phyloP scores from a whole-genome alignment of 2,329 filamentous ascomycete species.

The Paramyrothecium roridum region DNA sequence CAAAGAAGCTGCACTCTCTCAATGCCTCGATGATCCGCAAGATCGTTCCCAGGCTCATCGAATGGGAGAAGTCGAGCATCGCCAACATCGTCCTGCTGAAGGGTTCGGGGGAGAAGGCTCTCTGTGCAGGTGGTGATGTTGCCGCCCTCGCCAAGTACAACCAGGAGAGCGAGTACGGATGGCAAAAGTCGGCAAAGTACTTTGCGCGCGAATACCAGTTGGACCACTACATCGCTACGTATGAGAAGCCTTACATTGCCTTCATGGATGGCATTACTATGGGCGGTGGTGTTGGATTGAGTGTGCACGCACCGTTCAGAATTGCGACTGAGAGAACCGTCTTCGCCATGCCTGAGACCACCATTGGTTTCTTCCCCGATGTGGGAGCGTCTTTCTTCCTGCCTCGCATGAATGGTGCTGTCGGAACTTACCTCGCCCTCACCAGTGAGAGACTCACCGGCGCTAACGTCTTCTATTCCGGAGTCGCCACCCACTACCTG shows the following conservation, averaged over 20 bases:
- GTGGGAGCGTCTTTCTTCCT: conserved; percentile 97
- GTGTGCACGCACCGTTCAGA: conserved; percentile 90
- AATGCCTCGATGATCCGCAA: conserved; percentile 94
- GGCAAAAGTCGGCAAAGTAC: conserved; percentile 75
- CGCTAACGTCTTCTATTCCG: conserved; percentile 83
- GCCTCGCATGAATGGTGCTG: conserved; percentile 77
- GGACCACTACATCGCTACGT: conserved; percentile 92
- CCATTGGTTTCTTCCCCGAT: conserved; percentile 97
- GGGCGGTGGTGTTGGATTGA: conserved; percentile 94
- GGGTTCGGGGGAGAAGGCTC: conserved; percentile 77
- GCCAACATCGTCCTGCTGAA: conserved; percentile 92
- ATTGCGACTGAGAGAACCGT: conserved; percentile 94
- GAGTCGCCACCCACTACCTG: conserved; percentile 92
- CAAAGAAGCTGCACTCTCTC: conserved; percentile 86
- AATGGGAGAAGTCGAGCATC: conserved; percentile 94
- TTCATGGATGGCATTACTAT: conserved; percentile 99
- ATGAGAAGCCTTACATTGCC: conserved; percentile 86
- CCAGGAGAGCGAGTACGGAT: conserved; percentile 62
- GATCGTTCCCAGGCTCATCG: conserved; percentile 81
- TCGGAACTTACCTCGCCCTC: conserved; percentile 90
- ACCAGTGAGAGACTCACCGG: conserved; percentile 83
- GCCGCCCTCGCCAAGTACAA: conserved; percentile 74
- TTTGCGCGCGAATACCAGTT: conserved; percentile 95
- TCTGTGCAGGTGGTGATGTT: conserved; percentile 95
- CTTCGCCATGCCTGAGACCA: conserved; percentile 98